A percentile compares a stretch with the other conserved stretches of the same genome.
These are phyloP conservation scores for Botrytis fragariae DNA, from an alignment of 2,329 filamentous ascomycete species.

Conservation along the genomic window DNA sequence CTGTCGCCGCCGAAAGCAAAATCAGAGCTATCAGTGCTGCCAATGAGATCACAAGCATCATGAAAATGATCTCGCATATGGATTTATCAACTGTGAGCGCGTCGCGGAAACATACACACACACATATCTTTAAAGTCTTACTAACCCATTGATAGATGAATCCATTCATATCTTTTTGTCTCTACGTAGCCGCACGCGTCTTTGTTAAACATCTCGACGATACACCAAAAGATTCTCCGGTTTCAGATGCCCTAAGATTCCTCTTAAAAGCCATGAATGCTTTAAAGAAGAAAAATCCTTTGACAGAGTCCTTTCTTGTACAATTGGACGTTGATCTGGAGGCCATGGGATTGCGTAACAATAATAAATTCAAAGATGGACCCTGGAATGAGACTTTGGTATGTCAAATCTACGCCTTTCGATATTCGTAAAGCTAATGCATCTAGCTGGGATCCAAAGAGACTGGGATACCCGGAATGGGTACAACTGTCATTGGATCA, in stretches of 20 bases:
- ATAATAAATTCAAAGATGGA: constrained; percentile 55
- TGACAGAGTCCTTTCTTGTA: constrained; percentile 92
- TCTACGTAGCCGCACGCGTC: constrained; percentile 92
- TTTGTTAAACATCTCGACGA: constrained; percentile 97
- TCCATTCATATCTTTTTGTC: constrained; percentile 89
- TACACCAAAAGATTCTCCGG: constrained; percentile 78
- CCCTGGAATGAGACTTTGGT: constrained; percentile 41
- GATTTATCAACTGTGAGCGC: constrained; percentile 73
- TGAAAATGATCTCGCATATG: constrained; percentile 90
- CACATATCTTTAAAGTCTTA: neutral
- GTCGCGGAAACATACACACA: neutral
- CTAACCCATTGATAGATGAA: constrained; percentile 68
- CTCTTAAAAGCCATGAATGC: constrained; percentile 87
- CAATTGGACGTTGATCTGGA: constrained; percentile 92
- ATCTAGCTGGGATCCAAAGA: constrained; percentile 31
- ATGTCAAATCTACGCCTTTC: constrained; percentile 27
- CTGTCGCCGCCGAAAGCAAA: constrained; percentile 85
- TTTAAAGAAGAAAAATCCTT: constrained; percentile 79
- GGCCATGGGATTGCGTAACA: constrained; percentile 59
- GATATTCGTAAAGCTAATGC: constrained; percentile 22
- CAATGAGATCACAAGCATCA: constrained; percentile 89
- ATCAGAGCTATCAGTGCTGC: constrained; percentile 89
- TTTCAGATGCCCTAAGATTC: constrained; percentile 81
- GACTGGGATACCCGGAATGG: constrained; percentile 20
- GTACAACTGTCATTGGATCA: constrained; percentile 2